Conservation (phyloP, 1,284 basidiomycete genomes). For the Flammula alnicola region DNA sequence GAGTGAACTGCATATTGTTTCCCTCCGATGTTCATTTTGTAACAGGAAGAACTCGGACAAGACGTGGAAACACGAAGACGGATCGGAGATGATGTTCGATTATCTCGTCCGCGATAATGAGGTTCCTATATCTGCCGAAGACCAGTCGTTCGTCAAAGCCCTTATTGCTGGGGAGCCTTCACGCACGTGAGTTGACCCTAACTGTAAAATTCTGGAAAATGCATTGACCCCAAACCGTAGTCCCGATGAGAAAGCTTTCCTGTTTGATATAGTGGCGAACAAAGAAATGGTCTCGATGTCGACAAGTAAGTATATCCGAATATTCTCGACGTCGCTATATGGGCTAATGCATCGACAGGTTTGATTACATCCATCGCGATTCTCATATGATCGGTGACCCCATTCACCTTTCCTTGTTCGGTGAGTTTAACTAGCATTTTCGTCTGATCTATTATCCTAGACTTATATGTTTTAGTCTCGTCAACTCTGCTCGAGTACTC, state of each 20-base stretch:
- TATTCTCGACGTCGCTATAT: too few species aligned
- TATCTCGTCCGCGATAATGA: conserved; percentile 57
- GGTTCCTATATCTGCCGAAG: conserved; percentile 46
- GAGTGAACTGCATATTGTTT: conserved; percentile 27
- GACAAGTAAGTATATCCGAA: conserved; percentile 77
- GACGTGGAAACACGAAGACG: conserved; percentile 70
- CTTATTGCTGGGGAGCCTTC: conserved; percentile 62
- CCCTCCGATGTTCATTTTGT: not conserved
- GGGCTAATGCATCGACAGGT: too few species aligned
- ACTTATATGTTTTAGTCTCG: conserved; percentile 49
- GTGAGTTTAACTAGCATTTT: conserved; percentile 34
- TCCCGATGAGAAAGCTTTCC: conserved; percentile 49
- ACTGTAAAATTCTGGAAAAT: not conserved
- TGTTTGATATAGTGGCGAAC: conserved; percentile 80
- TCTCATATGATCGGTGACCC: conserved; percentile 71
- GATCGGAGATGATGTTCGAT: conserved; percentile 76
- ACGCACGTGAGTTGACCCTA: conserved; percentile 40
- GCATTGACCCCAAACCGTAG: conserved; percentile 23
- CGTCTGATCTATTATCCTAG: not conserved
- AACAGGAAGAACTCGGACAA: conserved; percentile 33
- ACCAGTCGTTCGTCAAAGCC: conserved; percentile 66
- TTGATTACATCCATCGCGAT: conserved; percentile 81
- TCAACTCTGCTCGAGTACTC: conserved; percentile 74
- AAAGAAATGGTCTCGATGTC: conserved; percentile 79
- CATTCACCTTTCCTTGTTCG: conserved; percentile 57